These are phyloP conservation scores for Thalassiosira livingstoniorum DNA, from an alignment of 352 stramenopile species.

Conservation along the genomic window DNA sequence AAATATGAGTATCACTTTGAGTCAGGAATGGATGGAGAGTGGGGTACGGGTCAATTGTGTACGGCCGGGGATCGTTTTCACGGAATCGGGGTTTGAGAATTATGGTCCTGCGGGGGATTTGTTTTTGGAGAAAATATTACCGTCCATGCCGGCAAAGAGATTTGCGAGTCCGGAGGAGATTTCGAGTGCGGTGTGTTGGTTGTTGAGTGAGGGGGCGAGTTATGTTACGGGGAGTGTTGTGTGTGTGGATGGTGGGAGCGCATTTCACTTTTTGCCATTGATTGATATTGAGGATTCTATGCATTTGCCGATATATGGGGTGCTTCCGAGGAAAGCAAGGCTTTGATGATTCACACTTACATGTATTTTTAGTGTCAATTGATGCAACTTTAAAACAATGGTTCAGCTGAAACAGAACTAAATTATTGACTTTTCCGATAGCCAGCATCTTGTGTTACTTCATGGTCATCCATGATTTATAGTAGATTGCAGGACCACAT, in stretches of 20 bases:
- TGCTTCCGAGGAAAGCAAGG: conserved; percentile 68
- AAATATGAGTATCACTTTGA: conserved; percentile 94
- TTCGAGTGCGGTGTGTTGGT: conserved; percentile 89
- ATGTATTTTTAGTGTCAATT: too few relatives aligned
- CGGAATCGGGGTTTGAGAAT: conserved; percentile 87
- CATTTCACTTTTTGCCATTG: conserved; percentile 80
- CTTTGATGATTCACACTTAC: conserved; percentile 48
- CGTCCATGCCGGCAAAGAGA: conserved; percentile 89
- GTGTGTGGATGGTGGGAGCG: conserved; percentile 90
- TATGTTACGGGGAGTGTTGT: conserved; percentile 92
- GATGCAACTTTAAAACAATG: too few relatives aligned
- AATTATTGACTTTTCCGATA: too few relatives aligned
- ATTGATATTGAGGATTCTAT: conserved; percentile 86
- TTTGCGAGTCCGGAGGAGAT: conserved; percentile 92
- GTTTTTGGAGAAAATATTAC: conserved; percentile 88
- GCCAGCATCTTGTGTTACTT: too few relatives aligned
- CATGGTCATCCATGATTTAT: too few relatives aligned
- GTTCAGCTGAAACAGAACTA: too few relatives aligned
- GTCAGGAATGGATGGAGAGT: conserved; percentile 92
- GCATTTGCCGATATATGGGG: conserved; percentile 89
- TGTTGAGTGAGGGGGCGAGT: conserved; percentile 89
- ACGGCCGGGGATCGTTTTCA: conserved; percentile 86
- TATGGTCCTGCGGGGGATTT: conserved; percentile 90
- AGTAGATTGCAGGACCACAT: too few relatives aligned
- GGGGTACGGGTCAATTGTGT: conserved; percentile 94